Evolutionary conservation across 2,329 filamentous ascomycete species (phyloP).

Genomic region (Sclerotinia borealis): DNA sequence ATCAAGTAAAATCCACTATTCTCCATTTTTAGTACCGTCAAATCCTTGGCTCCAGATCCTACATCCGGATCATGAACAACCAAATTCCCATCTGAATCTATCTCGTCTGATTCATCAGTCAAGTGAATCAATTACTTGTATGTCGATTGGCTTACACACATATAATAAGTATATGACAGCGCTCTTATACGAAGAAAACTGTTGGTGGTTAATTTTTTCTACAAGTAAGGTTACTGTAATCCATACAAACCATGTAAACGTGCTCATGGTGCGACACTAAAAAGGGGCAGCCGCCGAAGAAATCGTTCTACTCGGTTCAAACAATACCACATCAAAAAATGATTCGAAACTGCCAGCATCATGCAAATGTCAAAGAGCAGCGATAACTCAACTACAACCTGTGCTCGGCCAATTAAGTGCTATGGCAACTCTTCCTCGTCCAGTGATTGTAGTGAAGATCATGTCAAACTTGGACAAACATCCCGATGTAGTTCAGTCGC

Average conservation of each 20-base stretch:
- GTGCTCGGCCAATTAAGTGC: not conserved
- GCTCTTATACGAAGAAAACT: not conserved
- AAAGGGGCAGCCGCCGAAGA: not conserved
- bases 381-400: not conserved
- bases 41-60: too few species aligned
- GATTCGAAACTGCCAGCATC: conserved; percentile 1
- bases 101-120: too few species aligned
- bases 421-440: conserved; percentile 1
- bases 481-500: not conserved
- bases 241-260: not conserved
- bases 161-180: not conserved
- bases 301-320: not conserved
- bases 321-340: not conserved
- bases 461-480: not conserved
- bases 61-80: too few species aligned
- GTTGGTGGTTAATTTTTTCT: not conserved
- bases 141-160: not conserved
- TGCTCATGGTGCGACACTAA: conserved; percentile 6
- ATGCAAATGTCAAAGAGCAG: not conserved
- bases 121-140: too few species aligned
- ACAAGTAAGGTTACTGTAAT: not conserved
- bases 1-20: too few species aligned
- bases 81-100: not conserved
- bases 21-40: too few species aligned
- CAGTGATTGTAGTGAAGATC: not conserved